Conservation (phyloP, 257 asterid species). For the Solanum clarkiae region DNA sequence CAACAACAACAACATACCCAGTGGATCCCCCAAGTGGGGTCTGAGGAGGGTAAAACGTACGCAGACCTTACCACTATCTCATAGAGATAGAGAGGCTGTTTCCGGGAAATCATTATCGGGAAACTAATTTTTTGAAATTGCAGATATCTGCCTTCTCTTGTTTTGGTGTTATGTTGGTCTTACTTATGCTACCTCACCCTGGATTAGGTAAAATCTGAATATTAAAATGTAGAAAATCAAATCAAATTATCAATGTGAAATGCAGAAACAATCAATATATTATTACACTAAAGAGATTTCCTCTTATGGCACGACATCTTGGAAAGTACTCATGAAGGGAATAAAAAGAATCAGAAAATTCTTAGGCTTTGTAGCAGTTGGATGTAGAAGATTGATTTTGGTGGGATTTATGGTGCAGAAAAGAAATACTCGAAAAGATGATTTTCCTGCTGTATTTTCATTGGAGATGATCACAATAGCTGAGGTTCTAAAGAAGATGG, state of each 20-base stretch:
- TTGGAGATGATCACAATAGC: neutral
- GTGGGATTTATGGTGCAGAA: neutral
- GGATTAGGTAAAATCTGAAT: neutral
- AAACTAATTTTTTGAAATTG: neutral
- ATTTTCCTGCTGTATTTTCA: neutral
- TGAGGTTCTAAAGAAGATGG: neutral
- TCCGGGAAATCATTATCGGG: neutral
- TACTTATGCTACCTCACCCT: neutral
- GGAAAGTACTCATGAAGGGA: neutral
- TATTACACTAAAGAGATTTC: neutral
- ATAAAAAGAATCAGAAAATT: neutral
- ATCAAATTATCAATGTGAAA: neutral
- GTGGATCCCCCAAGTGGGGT: too few relatives aligned
- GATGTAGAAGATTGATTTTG: neutral
- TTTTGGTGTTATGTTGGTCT: neutral
- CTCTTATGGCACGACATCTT: neutral
- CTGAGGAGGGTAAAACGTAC: too few relatives aligned
- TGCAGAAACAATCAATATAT: neutral
- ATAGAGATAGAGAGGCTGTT: too few relatives aligned
- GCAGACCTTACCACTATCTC: too few relatives aligned
- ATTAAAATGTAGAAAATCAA: neutral
- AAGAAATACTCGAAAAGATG: neutral
- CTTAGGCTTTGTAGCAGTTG: neutral
- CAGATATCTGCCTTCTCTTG: neutral
- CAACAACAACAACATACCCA: too few relatives aligned